phyloP scores from a whole-genome alignment of 2,329 filamentous ascomycete species.

The Colletotrichum chrysophilum region DNA sequence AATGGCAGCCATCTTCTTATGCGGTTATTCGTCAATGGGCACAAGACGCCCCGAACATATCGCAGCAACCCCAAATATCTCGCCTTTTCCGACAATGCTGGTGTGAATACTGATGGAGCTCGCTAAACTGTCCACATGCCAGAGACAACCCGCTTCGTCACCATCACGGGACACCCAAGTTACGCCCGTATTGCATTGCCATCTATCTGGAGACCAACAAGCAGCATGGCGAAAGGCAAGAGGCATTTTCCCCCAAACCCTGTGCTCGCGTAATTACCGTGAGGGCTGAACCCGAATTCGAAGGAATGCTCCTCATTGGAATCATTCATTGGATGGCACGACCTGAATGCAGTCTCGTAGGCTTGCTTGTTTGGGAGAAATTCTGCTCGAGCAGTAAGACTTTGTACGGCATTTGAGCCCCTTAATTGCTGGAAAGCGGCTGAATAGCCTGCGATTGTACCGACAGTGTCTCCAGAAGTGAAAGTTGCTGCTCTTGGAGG shows the following conservation, averaged over 20 bases:
- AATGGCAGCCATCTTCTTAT: background rate
- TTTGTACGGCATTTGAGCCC: background rate
- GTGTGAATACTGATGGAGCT: background rate
- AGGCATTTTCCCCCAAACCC: background rate
- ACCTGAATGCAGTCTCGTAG: background rate
- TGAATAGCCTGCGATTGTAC: background rate
- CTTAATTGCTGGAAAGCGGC: background rate
- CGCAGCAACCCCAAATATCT: background rate
- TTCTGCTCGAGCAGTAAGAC: constrained; percentile 3
- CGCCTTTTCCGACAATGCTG: background rate
- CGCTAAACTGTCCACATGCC: background rate
- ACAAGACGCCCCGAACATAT: background rate
- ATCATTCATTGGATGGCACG: background rate
- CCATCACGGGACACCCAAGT: background rate
- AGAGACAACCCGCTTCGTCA: background rate
- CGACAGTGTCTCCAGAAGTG: background rate
- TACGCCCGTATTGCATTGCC: background rate
- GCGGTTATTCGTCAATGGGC: background rate
- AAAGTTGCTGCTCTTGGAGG: background rate
- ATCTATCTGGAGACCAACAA: background rate
- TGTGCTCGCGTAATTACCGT: background rate
- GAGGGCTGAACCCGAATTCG: background rate
- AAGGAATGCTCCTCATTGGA: background rate
- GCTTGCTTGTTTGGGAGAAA: background rate
- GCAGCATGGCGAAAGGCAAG: background rate